These are phyloP conservation scores for Mortierella antarctica DNA, from an alignment of 192 early-diverging fungal genomes.

Conservation along the genomic window DNA sequence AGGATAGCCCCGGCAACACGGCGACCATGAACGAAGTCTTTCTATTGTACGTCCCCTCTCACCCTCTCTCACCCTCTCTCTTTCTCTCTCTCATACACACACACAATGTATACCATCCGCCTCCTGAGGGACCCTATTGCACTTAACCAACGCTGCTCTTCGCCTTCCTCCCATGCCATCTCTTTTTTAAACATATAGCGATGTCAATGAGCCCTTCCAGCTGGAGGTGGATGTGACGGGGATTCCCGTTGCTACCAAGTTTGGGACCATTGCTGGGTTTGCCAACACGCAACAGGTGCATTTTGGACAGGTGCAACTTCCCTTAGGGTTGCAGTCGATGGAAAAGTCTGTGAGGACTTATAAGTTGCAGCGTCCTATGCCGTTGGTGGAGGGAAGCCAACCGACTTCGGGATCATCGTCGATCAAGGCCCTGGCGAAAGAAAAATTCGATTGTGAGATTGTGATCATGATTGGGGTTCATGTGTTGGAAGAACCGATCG, in stretches of 20 bases:
- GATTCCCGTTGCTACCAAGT: constrained; percentile 39
- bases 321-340: constrained; percentile 14
- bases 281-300: constrained; percentile 38
- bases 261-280: constrained; percentile 46
- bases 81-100: neutral
- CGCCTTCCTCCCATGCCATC: neutral
- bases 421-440: constrained; percentile 20
- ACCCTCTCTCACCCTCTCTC: neutral
- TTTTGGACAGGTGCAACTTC: constrained; percentile 16
- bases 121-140: neutral
- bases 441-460: constrained; percentile 44
- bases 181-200: constrained; percentile 11
- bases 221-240: constrained; percentile 41
- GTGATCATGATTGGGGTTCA: constrained; percentile 47
- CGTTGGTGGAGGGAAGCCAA: neutral
- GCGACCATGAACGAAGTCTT: constrained; percentile 50
- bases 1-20: constrained; percentile 44
- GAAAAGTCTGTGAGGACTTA: constrained; percentile 40
- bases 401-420: neutral
- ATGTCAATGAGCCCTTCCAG: constrained; percentile 39
- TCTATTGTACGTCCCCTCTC: constrained; percentile 21
- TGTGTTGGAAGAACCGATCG: constrained; percentile 41
- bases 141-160: neutral
- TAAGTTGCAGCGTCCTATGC: constrained; percentile 16
- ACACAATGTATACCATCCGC: neutral